Evolutionary conservation across 805 yeast genomes (phyloP).

Genomic region (Yamadazyma takamatsuzukensis): DNA sequence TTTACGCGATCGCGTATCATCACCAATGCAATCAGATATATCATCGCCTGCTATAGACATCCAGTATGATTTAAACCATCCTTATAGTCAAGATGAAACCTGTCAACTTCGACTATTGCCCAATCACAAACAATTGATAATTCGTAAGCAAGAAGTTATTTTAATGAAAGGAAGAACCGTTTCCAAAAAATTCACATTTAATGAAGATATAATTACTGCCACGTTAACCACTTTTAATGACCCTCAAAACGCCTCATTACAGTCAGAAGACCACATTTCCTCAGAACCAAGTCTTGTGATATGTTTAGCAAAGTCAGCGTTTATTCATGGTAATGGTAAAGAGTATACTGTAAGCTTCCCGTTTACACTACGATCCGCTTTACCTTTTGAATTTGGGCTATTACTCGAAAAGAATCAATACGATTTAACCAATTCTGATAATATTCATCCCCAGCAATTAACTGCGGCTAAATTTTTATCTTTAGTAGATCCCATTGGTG

Average conservation of each 20-base stretch:
- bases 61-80: slow-evolving; percentile 21
- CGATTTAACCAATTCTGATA: slow-evolving; percentile 6
- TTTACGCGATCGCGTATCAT: slow-evolving; percentile 1
- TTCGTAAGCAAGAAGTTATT: slow-evolving; percentile 36
- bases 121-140: slow-evolving; percentile 31
- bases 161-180: slow-evolving; percentile 48
- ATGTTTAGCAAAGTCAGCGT: slow-evolving; percentile 55
- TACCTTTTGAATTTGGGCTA: slow-evolving; percentile 66
- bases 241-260: slow-evolving; percentile 10
- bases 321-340: slow-evolving; percentile 63
- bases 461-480: slow-evolving; percentile 51
- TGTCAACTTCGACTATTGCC: slow-evolving; percentile 20
- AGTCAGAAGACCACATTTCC: slow-evolving; percentile 3
- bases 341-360: slow-evolving; percentile 65
- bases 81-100: slow-evolving; percentile 16
- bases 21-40: slow-evolving; percentile 7
- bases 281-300: slow-evolving; percentile 44
- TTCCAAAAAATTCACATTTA: slow-evolving; percentile 47
- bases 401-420: slow-evolving; percentile 50
- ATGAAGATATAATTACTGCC: slow-evolving; percentile 53
- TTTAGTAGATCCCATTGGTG: slow-evolving; percentile 69
- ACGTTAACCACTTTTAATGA: slow-evolving; percentile 53
- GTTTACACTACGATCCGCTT: slow-evolving; percentile 55
- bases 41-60: slow-evolving; percentile 32
- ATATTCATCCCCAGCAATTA: slow-evolving; percentile 18